phyloP scores from a whole-genome alignment of 78 protist genomes.

The Salpingoeca rosetta region DNA sequence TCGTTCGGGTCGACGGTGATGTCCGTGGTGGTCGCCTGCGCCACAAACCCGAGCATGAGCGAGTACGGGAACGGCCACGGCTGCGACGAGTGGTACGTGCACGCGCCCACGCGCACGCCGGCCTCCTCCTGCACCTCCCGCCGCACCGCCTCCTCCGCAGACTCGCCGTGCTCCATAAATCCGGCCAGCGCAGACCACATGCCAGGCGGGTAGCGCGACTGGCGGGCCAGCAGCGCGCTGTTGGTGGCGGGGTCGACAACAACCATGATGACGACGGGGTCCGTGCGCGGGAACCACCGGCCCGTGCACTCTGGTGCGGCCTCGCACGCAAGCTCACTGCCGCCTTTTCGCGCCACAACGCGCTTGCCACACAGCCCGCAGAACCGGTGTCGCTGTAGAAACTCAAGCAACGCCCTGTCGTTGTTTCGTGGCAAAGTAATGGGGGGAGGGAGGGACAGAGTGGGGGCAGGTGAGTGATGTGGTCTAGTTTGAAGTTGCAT shows the following conservation, averaged over 20 bases:
- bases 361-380: neutral
- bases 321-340: neutral
- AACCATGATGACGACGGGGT: conserved; percentile 27
- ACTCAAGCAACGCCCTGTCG: neutral
- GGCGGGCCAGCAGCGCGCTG: conserved; percentile 20
- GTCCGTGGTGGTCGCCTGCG: conserved; percentile 1
- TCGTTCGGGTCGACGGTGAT: neutral
- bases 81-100: conserved; percentile 16
- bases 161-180: conserved; percentile 46
- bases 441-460: no score
- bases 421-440: no score
- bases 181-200: conserved; percentile 35
- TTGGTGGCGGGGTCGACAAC: neutral
- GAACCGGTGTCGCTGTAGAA: neutral
- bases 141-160: conserved; percentile 24
- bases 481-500: no score
- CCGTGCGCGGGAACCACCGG: conserved; percentile 9
- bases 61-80: conserved; percentile 51
- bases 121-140: conserved; percentile 31
- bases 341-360: neutral
- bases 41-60: conserved; percentile 42
- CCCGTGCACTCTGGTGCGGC: neutral
- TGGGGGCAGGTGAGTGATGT: no score
- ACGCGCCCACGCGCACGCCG: conserved; percentile 11
- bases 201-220: neutral